Base-by-base conservation (phyloP, 2,329 filamentous ascomycete species). In the Cladosporium sp. region DNA sequence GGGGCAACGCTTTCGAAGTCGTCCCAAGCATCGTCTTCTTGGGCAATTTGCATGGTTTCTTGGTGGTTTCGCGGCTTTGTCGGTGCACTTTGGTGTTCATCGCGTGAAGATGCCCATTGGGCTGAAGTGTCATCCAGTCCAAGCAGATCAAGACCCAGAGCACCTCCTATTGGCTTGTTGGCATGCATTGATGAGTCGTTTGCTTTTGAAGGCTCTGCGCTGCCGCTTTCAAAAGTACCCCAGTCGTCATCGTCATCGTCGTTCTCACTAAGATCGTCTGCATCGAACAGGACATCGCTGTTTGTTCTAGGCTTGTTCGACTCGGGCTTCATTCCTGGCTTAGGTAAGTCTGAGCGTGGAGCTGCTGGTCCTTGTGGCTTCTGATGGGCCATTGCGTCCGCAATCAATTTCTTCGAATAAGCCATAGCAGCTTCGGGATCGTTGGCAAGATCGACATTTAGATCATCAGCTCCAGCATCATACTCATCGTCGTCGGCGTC, bases 11-110 rank as follows among this genome's bases (percentile, higher is more conserved):
- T 59, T 39, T 73, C 69, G 40, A 80, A 80, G 50, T 78, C 76
- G 52, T 78, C 78, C 78, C 78, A 80, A 6, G 66, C 64, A 37
- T 77, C 75, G 39, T 70, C 66, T 4, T 67, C 64, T 14, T 52
- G 56, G 30, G 28, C 9, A 17, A 15, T 30, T n/a, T 39, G 34
- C 14, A 30, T 22, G 19, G 19, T 20, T 49, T 17, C n/a, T 39
- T 22, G 34, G 11, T 28, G 25, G n/a, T 42, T 36, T 15, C 51
- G 51, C 15, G 36, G 57, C 55, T 3, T 55, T 62, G n/a, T 28
- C 45, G 37, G 40, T 51, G 34, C 19, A 17, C 14, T 51, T 49
- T 36, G 49, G 9, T 36, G 45, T 42, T 5, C 36, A 34, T 34
- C 40, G 17, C n/a, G 30, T 5, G 25, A 34, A 36, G 15, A 28